phyloP scores from a whole-genome alignment of 495 filamentous ascomycete species.

The Aspergillus olivimuriae region DNA sequence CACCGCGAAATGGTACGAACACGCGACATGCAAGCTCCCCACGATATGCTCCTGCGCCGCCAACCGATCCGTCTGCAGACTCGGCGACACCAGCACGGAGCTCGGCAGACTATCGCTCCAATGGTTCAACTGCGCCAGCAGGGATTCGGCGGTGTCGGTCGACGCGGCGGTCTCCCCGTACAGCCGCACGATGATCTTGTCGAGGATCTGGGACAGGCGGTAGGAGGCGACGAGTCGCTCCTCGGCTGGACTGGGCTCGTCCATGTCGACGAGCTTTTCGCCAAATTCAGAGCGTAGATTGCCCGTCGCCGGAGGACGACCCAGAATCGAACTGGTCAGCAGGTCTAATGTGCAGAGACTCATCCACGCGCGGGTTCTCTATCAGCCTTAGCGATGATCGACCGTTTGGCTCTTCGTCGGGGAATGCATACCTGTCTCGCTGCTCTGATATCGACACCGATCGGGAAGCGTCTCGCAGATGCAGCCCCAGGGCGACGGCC shows the following conservation, averaged over 20 bases:
- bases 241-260: conserved; percentile 3
- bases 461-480: conserved; percentile 17
- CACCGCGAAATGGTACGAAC: conserved; percentile 38
- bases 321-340: conserved; percentile 37
- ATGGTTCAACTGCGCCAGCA: conserved; percentile 27
- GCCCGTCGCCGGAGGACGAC: conserved; percentile 31
- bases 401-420: not conserved
- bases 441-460: conserved; percentile 10
- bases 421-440: conserved; percentile 17
- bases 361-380: conserved; percentile 35
- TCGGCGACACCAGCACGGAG: conserved; percentile 18
- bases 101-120: conserved; percentile 31
- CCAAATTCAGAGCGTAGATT: conserved; percentile 18
- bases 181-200: conserved; percentile 28
- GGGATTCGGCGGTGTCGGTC: conserved; percentile 24
- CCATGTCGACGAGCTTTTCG: conserved; percentile 3
- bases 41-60: conserved; percentile 25
- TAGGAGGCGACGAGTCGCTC: conserved; percentile 28
- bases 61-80: conserved; percentile 11
- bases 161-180: conserved; percentile 29
- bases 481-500: conserved; percentile 37
- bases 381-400: not conserved
- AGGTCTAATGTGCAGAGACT: conserved; percentile 40
- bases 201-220: conserved; percentile 26
- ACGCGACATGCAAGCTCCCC: conserved; percentile 35